Evolutionary conservation across 306 rosid species (phyloP).

Genomic region (Coriaria nepalensis): DNA sequence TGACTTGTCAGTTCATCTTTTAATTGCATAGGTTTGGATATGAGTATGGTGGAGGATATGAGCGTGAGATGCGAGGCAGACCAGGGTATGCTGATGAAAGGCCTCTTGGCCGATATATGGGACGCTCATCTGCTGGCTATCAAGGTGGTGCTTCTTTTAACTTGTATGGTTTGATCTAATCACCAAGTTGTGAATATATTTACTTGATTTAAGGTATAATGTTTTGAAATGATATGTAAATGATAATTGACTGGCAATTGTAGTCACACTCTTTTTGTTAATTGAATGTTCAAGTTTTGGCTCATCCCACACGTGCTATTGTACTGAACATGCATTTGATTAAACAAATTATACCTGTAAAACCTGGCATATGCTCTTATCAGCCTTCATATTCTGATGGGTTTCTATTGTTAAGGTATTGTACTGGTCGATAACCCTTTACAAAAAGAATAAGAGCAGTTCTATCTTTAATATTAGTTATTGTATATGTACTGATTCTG

Average conservation of each 20-base stretch:
- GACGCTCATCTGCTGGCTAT: constrained; percentile 56
- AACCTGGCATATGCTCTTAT: too few relatives aligned
- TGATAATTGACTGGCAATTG: too few relatives aligned
- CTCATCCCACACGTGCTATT: too few relatives aligned
- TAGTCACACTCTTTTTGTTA: too few relatives aligned
- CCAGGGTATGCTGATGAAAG: constrained; percentile 66
- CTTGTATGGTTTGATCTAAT: constrained; percentile 1
- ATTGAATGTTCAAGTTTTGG: too few relatives aligned
- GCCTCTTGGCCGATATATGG: constrained; percentile 64
- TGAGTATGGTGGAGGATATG: constrained; percentile 72
- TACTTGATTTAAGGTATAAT: neutral
- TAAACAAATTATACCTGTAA: too few relatives aligned
- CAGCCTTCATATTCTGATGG: too few relatives aligned
- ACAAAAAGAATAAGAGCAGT: too few relatives aligned
- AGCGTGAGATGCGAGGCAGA: constrained; percentile 70
- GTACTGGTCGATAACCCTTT: too few relatives aligned
- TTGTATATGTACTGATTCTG: neutral
- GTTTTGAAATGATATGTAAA: too few relatives aligned
- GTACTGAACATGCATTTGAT: too few relatives aligned
- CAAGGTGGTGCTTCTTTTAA: constrained; percentile 52
- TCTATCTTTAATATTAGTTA: neutral
- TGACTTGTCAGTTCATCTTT: constrained; percentile 1
- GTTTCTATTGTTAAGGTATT: too few relatives aligned
- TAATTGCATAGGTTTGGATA: constrained; percentile 48
- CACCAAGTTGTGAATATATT: neutral